Conservation (phyloP, 108 stramenopile genomes). For the Schizochytrium sp. region DNA sequence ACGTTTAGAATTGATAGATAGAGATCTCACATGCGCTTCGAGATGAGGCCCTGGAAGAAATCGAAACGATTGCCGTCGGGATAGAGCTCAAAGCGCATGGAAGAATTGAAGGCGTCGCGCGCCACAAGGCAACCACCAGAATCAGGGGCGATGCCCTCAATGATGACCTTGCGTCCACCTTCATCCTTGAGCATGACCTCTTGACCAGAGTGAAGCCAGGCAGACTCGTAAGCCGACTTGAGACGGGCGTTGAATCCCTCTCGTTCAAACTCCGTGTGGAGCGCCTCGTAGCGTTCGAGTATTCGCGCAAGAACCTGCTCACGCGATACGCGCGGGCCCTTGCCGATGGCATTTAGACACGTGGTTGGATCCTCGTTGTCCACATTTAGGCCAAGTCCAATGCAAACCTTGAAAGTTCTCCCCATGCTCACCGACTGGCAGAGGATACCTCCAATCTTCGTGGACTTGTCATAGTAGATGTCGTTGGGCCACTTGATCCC, state of each 20-base stretch:
- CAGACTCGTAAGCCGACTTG: not conserved
- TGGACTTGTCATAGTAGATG: not conserved
- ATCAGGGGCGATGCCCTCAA: not conserved
- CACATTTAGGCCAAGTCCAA: not conserved
- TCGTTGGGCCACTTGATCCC: conserved; percentile 15
- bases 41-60: conserved; percentile 16
- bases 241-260: not conserved
- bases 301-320: conserved; percentile 9
- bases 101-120: not conserved
- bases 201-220: not conserved
- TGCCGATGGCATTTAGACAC: not conserved
- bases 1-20: too few species aligned
- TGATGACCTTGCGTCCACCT: not conserved
- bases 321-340: not conserved
- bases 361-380: not conserved
- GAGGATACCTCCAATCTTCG: not conserved
- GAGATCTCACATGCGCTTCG: not conserved
- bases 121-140: conserved; percentile 1
- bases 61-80: conserved; percentile 11
- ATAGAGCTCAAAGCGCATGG: not conserved
- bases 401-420: not conserved
- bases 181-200: not conserved
- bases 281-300: not conserved
- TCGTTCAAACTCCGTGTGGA: not conserved
- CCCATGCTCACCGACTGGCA: not conserved